A percentile compares a stretch with the other conserved stretches of the same genome.
Conservation (phyloP, 2,329 filamentous ascomycete genomes). For the Penicillium sp. region DNA sequence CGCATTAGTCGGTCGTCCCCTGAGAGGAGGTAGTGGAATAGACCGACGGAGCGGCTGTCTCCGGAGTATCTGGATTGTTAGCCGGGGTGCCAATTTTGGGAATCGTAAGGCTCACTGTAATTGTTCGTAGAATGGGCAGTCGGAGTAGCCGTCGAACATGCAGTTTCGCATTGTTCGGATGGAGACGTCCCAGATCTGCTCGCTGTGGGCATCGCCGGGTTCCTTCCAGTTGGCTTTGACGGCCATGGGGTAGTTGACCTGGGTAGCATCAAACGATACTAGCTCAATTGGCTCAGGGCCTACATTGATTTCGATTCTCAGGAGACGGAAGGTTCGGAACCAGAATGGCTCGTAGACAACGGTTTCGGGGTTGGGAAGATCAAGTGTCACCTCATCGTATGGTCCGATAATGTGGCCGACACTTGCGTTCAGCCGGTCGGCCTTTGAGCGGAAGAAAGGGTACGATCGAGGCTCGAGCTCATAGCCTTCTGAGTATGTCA, state of each 20-base stretch:
- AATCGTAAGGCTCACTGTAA: conserved; percentile 27
- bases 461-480: conserved; percentile 36
- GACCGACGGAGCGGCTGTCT: conserved; percentile 25
- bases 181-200: conserved; percentile 33
- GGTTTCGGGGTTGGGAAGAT: conserved; percentile 15
- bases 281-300: conserved; percentile 27
- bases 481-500: conserved; percentile 38
- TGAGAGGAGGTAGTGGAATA: conserved; percentile 38
- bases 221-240: conserved; percentile 31
- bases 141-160: conserved; percentile 39
- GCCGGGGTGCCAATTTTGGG: not conserved
- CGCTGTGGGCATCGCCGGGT: conserved; percentile 11
- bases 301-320: conserved; percentile 33
- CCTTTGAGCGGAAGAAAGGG: conserved; percentile 44
- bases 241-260: conserved; percentile 41
- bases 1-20: conserved; percentile 35
- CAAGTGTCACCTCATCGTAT: conserved; percentile 35
- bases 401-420: conserved; percentile 40
- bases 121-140: conserved; percentile 41
- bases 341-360: conserved; percentile 42
- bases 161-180: conserved; percentile 37
- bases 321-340: conserved; percentile 44
- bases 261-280: conserved; percentile 27
- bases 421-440: conserved; percentile 36
- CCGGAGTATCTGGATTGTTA: conserved; percentile 24